phyloP scores from a whole-genome alignment of 2,329 filamentous ascomycete genomes.

The Phyllosticta paracitricarpa region DNA sequence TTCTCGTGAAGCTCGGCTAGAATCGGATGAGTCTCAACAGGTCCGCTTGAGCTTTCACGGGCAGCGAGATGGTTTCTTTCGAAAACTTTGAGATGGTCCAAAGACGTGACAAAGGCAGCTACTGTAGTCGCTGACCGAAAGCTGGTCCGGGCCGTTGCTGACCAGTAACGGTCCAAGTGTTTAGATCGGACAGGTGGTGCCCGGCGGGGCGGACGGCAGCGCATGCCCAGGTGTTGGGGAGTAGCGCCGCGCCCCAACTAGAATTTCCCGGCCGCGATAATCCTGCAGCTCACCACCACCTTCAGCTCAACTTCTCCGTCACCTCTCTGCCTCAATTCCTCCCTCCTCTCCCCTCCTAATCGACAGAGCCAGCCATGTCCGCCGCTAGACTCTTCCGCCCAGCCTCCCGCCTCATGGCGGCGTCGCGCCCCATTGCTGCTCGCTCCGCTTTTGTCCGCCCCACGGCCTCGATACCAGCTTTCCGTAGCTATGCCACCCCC shows the following conservation, averaged over 20 bases:
- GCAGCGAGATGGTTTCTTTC: not conserved
- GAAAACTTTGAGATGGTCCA: not conserved
- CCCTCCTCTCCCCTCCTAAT: not conserved
- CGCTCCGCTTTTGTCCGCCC: conserved; percentile 43
- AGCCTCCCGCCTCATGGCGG: conserved; percentile 51
- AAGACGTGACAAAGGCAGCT: not conserved
- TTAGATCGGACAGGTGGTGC: not conserved
- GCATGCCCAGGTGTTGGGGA: not conserved
- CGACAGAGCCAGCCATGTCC: conserved; percentile 36
- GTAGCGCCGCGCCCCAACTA: not conserved
- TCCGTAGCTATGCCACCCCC: conserved; percentile 47
- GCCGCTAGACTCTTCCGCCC: conserved; percentile 54
- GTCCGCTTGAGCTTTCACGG: not conserved
- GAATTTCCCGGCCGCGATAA: conserved; percentile 9
- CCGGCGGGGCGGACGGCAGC: not conserved
- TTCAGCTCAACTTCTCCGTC: not conserved
- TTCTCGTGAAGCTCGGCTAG: not conserved
- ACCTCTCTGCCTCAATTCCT: not conserved
- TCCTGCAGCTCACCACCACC: conserved; percentile 3
- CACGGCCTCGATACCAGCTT: conserved; percentile 36
- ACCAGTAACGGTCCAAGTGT: not conserved
- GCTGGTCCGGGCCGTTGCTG: not conserved
- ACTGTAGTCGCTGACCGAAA: not conserved
- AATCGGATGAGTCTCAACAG: not conserved
- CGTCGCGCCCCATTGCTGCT: conserved; percentile 41